Conservation (phyloP, 139 green algal species). For the Picochlorum sp. region DNA sequence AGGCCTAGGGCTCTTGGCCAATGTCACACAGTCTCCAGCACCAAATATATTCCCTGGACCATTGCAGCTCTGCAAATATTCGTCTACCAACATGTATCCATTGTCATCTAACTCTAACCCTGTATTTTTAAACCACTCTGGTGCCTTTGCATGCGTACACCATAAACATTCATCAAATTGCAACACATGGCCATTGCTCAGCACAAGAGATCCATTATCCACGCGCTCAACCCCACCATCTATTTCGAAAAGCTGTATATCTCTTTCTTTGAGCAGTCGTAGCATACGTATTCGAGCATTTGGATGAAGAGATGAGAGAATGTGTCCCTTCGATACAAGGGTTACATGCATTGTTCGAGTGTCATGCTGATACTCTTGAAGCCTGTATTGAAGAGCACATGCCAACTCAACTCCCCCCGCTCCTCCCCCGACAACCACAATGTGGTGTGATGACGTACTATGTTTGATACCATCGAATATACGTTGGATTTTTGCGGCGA, state of each 20-base stretch:
- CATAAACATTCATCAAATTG: slow-evolving; percentile 84
- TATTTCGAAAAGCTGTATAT: slow-evolving; percentile 12
- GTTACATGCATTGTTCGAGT: slow-evolving; percentile 3
- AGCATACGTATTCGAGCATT: slow-evolving; percentile 31
- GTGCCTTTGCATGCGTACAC: slow-evolving; percentile 78
- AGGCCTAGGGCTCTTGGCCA: slow-evolving; percentile 64
- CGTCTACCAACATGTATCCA: slow-evolving; percentile 80
- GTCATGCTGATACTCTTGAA: slow-evolving; percentile 17
- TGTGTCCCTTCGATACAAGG: slow-evolving; percentile 32
- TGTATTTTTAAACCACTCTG: slow-evolving; percentile 58
- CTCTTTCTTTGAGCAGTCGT: slow-evolving; percentile 25
- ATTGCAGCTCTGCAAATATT: slow-evolving; percentile 44
- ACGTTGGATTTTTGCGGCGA: not conserved
- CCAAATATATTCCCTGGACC: slow-evolving; percentile 77
- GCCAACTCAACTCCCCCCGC: slow-evolving; percentile 84
- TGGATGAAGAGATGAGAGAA: slow-evolving; percentile 34
- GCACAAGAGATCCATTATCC: slow-evolving; percentile 20
- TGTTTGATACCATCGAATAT: not conserved
- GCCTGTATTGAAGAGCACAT: slow-evolving; percentile 54
- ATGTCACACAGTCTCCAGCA: slow-evolving; percentile 74
- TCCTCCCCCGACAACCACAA: slow-evolving; percentile 85
- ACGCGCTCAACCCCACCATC: not conserved
- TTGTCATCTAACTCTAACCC: slow-evolving; percentile 16
- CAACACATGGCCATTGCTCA: slow-evolving; percentile 25
- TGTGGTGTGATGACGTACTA: not conserved